Conservation (phyloP, 352 stramenopile genomes). For the Globisporangium yorkense region DNA sequence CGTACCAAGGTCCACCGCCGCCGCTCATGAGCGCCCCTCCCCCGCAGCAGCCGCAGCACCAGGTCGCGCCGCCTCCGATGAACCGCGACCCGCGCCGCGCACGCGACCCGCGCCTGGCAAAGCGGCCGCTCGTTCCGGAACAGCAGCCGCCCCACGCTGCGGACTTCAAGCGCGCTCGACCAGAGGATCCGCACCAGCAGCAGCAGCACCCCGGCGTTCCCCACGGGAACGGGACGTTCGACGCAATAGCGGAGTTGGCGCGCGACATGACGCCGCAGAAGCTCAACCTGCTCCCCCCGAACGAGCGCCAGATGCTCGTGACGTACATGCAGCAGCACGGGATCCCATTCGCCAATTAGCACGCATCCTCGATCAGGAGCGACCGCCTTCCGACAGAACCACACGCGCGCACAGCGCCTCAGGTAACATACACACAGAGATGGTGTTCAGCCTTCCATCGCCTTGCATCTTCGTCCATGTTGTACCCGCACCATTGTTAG, state of each 20-base stretch:
- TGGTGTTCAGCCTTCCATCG: too few relatives aligned
- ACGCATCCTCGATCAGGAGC: too few relatives aligned
- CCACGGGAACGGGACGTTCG: conserved; percentile 29
- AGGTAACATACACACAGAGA: too few relatives aligned
- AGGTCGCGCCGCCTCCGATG: conserved; percentile 7
- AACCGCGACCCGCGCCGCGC: conserved; percentile 52
- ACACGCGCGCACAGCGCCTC: too few relatives aligned
- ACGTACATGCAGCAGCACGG: conserved; percentile 82
- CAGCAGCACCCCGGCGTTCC: background rate
- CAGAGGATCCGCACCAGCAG: conserved; percentile 14
- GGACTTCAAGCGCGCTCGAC: conserved; percentile 2
- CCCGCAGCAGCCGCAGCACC: conserved; percentile 15
- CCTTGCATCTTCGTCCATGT: too few relatives aligned
- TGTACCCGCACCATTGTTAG: too few relatives aligned
- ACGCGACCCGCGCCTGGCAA: conserved; percentile 49
- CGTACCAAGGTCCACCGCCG: conserved; percentile 13
- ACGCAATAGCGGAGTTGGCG: conserved; percentile 63
- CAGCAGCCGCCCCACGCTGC: background rate
- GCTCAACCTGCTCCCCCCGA: conserved; percentile 68
- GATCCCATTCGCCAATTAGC: conserved; percentile 34
- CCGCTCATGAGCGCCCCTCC: conserved; percentile 23
- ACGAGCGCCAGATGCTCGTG: conserved; percentile 73
- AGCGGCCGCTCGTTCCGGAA: conserved; percentile 7
- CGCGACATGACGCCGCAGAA: conserved; percentile 80
- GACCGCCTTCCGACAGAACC: too few relatives aligned